Conservation (phyloP, 495 filamentous ascomycete species). For the Penicillium atrosanguineum region DNA sequence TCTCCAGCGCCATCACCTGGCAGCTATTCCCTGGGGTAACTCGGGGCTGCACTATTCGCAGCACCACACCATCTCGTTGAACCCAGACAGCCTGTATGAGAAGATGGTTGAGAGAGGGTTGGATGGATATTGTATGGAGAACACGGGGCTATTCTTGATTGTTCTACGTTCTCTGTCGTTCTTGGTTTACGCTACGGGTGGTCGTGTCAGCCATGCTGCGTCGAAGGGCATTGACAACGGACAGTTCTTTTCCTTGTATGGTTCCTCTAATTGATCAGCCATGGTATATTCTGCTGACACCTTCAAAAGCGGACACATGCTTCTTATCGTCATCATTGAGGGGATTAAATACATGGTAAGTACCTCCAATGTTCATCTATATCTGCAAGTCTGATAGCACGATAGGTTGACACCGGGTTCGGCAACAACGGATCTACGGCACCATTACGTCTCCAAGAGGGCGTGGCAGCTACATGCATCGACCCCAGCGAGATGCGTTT, state of each 20-base stretch:
- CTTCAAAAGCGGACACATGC: slow-evolving; percentile 53
- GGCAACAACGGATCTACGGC: slow-evolving; percentile 55
- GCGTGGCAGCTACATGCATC: slow-evolving; percentile 37
- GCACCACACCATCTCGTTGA: slow-evolving; percentile 53
- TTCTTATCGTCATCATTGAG: slow-evolving; percentile 62
- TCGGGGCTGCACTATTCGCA: slow-evolving; percentile 55
- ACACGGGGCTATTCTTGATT: slow-evolving; percentile 59
- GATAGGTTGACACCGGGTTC: slow-evolving; percentile 68
- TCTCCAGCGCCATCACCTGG: slow-evolving; percentile 47
- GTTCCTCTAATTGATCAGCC: neutral
- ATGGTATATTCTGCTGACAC: neutral
- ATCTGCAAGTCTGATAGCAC: slow-evolving; percentile 2
- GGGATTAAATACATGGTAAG: slow-evolving; percentile 49
- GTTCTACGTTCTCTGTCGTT: slow-evolving; percentile 64
- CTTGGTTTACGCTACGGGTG: slow-evolving; percentile 50
- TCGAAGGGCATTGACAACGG: slow-evolving; percentile 19
- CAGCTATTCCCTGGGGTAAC: slow-evolving; percentile 70
- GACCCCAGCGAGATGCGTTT: slow-evolving; percentile 50
- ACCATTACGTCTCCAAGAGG: slow-evolving; percentile 52
- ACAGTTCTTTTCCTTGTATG: slow-evolving; percentile 28
- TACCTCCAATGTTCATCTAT: neutral
- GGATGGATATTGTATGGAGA: slow-evolving; percentile 81
- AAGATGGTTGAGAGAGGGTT: slow-evolving; percentile 64
- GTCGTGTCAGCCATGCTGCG: slow-evolving; percentile 32
- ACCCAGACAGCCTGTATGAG: slow-evolving; percentile 57